These are phyloP conservation scores for Penicillium malachiteum DNA, from an alignment of 495 filamentous ascomycete species.

Conservation along the genomic window DNA sequence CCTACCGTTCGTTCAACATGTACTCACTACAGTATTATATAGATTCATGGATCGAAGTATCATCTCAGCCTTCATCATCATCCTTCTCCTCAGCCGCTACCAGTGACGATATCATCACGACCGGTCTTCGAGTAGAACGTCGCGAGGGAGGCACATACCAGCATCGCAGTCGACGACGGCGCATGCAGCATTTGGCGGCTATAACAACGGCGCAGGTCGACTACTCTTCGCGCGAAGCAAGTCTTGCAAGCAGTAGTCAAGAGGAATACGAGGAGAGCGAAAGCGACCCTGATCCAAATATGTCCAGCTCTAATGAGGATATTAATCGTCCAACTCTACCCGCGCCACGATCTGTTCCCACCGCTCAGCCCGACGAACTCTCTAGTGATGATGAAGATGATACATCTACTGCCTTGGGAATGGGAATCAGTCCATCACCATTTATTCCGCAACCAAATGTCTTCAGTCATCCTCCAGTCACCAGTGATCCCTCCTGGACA, in stretches of 20 bases:
- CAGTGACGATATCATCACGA: constrained; percentile 84
- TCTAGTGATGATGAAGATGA: constrained; percentile 71
- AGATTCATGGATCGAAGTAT: constrained; percentile 97
- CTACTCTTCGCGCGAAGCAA: constrained; percentile 41
- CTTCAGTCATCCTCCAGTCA: constrained; percentile 78
- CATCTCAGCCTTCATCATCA: constrained; percentile 90
- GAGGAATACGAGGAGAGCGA: constrained; percentile 88
- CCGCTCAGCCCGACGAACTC: constrained; percentile 36
- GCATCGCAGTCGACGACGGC: constrained; percentile 54
- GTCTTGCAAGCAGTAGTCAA: constrained; percentile 66
- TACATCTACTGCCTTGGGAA: constrained; percentile 76
- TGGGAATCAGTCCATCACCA: constrained; percentile 52
- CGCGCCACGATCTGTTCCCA: constrained; percentile 18
- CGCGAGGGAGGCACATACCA: constrained; percentile 34
- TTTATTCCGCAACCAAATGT: constrained; percentile 89
- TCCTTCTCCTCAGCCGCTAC: constrained; percentile 74
- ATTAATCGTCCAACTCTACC: constrained; percentile 40
- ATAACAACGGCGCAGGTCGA: constrained; percentile 49
- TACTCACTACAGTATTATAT: constrained; percentile 56
- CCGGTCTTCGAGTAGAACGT: constrained; percentile 72
- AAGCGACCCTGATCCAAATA: constrained; percentile 76
- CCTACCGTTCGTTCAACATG: constrained; percentile 28
- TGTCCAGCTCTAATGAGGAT: constrained; percentile 84
- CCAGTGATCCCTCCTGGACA: constrained; percentile 50
- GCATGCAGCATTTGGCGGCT: constrained; percentile 47